These are phyloP conservation scores for Larix sibirica DNA, from an alignment of 83 land plant species.

Conservation along the genomic window DNA sequence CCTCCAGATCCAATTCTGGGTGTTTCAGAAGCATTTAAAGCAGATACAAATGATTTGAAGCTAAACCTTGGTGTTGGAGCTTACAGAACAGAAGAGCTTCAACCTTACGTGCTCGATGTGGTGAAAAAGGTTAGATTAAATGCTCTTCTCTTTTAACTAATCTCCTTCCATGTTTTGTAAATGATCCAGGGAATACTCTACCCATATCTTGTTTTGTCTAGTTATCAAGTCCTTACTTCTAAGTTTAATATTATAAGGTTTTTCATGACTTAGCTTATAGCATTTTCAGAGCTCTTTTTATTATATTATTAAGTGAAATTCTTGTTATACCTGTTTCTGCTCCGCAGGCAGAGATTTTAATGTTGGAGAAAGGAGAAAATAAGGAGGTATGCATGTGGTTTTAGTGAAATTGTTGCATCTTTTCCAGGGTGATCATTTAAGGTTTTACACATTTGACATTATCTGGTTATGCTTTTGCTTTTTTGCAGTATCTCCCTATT, in stretches of 20 bases:
- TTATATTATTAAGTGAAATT: constrained; percentile 2
- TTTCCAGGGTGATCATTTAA: background rate
- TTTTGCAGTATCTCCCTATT: constrained; percentile 93
- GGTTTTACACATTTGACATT: background rate
- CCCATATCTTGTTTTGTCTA: no score
- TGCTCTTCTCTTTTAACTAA: constrained; percentile 3
- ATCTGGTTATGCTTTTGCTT: background rate
- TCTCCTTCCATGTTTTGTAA: background rate
- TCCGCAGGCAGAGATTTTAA: constrained; percentile 85
- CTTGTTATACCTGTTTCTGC: background rate
- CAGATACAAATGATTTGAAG: constrained; percentile 68
- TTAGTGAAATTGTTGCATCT: background rate
- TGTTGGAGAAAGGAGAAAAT: constrained; percentile 92
- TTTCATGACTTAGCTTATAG: no score
- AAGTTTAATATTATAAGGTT: no score
- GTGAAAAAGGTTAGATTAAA: constrained; percentile 76
- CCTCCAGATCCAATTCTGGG: constrained; percentile 97
- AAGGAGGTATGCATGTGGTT: constrained; percentile 68
- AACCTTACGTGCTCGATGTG: constrained; percentile 94
- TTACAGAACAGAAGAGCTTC: constrained; percentile 97
- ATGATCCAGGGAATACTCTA: background rate
- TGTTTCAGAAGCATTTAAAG: constrained; percentile 92
- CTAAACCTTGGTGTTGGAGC: constrained; percentile 98
- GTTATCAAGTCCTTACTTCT: no score
- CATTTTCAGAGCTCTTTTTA: no score